Evolutionary conservation across 208 protist genomes (phyloP), one percentile per base, ranked within the genome.

Genomic region (Acanthamoeba healyi): DNA sequence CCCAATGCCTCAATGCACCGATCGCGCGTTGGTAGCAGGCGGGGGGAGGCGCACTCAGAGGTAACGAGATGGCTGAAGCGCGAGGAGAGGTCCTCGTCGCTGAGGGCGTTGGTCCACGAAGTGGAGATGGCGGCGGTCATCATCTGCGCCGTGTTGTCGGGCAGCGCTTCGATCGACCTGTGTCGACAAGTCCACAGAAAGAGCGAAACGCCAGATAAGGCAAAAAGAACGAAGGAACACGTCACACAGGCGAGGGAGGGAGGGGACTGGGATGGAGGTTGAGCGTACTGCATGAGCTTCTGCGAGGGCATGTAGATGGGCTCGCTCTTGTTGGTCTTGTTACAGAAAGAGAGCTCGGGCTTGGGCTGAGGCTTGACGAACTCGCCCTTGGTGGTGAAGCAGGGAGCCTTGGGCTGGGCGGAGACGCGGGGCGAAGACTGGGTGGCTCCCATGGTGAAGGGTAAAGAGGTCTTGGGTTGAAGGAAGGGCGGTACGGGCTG

Each of bases 41-140:
- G 22, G 24, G 36, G 36, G 0, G 34, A 42, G 10, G 46, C 70
- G 32, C 14, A 79, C 70, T 79, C 70, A 22, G 70, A 4, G 40
- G 70, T 79, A 5, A 79, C 70, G 32, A 79, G 70, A 38, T 79
- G 70, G 70, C 70, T 46, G 70, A 79, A 79, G 70, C 70, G 70
- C 32, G 70, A 79, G 9, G 32, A 49, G 36, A 79, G 70, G 70
- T 79, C 70, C 36, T 79, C 70, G 22, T 79, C 70, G 40, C 70
- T 79, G n/a, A 40, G 40, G 17, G 38, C 70, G 19, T 79, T 79
- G 38, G 70, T 79, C 70, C 70, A 79, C 70, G 70, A 79, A 3
- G 70, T 79, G 29, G 70, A 79, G 70, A 79, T 79, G 70, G 70
- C 70, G 38, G 70, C 70, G 22, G 32, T 79, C 70, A 79, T 79